Evolutionary conservation across 1,139 yeast species (phyloP), one percentile per base, ranked within the genome.

Genomic region (Williopsis jadinii): DNA sequence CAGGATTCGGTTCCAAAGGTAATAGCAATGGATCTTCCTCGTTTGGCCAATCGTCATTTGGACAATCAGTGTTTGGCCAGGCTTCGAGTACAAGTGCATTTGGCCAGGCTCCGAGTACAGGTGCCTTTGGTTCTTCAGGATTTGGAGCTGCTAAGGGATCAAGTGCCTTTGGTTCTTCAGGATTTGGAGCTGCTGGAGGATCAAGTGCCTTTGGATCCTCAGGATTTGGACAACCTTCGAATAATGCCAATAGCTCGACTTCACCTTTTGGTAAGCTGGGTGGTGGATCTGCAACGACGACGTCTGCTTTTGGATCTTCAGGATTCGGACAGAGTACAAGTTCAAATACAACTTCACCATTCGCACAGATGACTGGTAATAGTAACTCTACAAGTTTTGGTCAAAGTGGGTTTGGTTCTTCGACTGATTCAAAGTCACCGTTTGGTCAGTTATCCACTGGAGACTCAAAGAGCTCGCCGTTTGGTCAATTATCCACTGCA

Each of bases 101-200:
- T 19, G n/a, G n/a, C n/a, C n/a, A n/a, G n/a, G n/a, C n/a, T n/a
- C n/a, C n/a, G n/a, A n/a, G n/a, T n/a, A 9, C 44, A 14, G 12
- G 34, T 13, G 41, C 45, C 10, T 43, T 43, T 38, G 53, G 56
- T 14, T 41, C 45, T 11, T 28, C 41, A 5, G n/a, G n/a, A n/a
- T n/a, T n/a, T n/a, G n/a, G n/a, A n/a, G n/a, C n/a, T n/a, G n/a
- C n/a, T n/a, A n/a, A n/a, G n/a, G n/a, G n/a, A n/a, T 11, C 44
- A 14, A 15, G 34, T 13, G 41, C 45, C 10, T 43, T 43, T 38
- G 53, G 56, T 14, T 41, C 45, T 11, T 28, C 41, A 8, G 38
- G 37, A 8, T 35, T 35, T 46, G 51, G 54, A 5, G 40, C 42
- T 9, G 15, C 46, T n/a, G 45, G 48, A 11, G 53, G 56, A 24